Conservation (phyloP, 2,329 filamentous ascomycete species). For the Chrysosporium queenslandicum region DNA sequence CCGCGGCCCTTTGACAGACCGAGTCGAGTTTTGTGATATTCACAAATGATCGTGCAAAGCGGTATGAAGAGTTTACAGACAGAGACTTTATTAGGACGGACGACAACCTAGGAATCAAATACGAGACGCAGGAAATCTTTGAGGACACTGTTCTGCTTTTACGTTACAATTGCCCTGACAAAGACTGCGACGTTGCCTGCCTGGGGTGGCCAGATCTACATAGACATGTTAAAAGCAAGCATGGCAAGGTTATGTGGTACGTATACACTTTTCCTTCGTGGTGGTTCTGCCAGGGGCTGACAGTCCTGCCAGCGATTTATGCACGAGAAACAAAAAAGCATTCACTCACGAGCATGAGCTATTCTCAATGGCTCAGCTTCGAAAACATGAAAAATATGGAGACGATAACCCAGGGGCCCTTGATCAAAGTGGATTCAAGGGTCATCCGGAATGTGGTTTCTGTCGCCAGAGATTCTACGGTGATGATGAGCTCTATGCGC, state of each 20-base stretch:
- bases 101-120: conserved; percentile 80
- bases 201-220: conserved; percentile 69
- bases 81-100: conserved; percentile 68
- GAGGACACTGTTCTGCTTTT: conserved; percentile 82
- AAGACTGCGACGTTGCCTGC: conserved; percentile 73
- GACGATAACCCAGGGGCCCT: conserved; percentile 82
- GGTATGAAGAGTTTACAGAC: conserved; percentile 70
- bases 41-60: conserved; percentile 71
- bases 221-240: conserved; percentile 67
- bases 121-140: conserved; percentile 78
- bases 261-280: conserved; percentile 20
- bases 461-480: conserved; percentile 90
- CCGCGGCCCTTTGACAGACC: conserved; percentile 23
- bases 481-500: conserved; percentile 85
- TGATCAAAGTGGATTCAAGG: conserved; percentile 92
- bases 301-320: conserved; percentile 54
- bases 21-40: conserved; percentile 67
- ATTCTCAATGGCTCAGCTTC: conserved; percentile 69
- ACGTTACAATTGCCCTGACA: conserved; percentile 88
- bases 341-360: conserved; percentile 97
- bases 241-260: conserved; percentile 76
- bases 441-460: conserved; percentile 89
- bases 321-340: conserved; percentile 89
- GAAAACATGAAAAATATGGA: conserved; percentile 78
- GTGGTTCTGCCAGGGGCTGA: neutral